A percentile compares a stretch with the other conserved stretches of the same genome.
These are phyloP conservation scores for Paramecium primaurelia DNA, from an alignment of 73 alveolate genomes.

Conservation along the genomic window DNA sequence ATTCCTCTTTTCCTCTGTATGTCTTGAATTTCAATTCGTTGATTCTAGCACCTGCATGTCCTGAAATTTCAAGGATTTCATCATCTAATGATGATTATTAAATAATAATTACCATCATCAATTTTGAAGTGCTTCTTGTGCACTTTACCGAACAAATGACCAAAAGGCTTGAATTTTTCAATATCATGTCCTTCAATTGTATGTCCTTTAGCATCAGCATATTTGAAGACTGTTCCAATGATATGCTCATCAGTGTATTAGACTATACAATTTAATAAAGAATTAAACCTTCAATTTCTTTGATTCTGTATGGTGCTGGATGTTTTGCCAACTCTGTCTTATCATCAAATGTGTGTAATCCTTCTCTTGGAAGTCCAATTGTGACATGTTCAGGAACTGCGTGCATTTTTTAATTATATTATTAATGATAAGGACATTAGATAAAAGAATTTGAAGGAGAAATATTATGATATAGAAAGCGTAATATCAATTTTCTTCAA, in stretches of 20 bases:
- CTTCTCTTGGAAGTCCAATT: constrained; percentile 30
- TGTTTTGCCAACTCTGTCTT: background rate
- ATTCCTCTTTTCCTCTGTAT: constrained; percentile 4
- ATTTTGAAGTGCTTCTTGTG: constrained; percentile 7
- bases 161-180: constrained; percentile 42
- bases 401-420: background rate
- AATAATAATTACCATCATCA: background rate
- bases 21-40: constrained; percentile 21
- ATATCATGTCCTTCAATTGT: background rate
- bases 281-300: background rate
- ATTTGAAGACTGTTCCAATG: constrained; percentile 21
- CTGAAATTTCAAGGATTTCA: constrained; percentile 7
- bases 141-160: constrained; percentile 8
- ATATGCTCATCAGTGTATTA: constrained; percentile 25
- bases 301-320: constrained; percentile 38
- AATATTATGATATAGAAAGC: background rate
- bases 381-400: constrained; percentile 9
- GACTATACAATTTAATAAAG: background rate
- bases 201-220: background rate
- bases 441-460: background rate
- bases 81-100: background rate
- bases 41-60: constrained; percentile 35
- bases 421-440: background rate
- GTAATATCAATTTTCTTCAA: background rate
- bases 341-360: background rate